Conservation (phyloP, 768 basidiomycete genomes). For the Podaxis pistillaris region DNA sequence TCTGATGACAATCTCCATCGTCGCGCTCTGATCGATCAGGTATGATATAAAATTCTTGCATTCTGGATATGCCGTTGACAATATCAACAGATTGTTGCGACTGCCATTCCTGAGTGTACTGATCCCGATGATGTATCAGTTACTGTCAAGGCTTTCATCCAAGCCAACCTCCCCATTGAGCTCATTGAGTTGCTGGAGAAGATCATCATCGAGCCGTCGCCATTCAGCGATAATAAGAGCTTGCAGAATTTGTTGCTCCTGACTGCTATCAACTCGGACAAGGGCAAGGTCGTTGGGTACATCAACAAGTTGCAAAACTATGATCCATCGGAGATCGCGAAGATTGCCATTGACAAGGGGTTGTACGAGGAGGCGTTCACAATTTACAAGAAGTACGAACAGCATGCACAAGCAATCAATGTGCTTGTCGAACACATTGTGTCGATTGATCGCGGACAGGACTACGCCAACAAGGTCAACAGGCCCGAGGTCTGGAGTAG, state of each 20-base stretch:
- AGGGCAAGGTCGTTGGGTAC: constrained; percentile 97
- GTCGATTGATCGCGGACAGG: constrained; percentile 92
- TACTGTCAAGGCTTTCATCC: constrained; percentile 98
- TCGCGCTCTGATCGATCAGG: constrained; percentile 92
- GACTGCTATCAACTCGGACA: constrained; percentile 96
- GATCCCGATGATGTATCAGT: constrained; percentile 98
- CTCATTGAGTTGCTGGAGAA: constrained; percentile 97
- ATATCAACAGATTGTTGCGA: constrained; percentile 72
- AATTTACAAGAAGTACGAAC: constrained; percentile 96
- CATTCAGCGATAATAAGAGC: constrained; percentile 97
- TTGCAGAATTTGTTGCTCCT: constrained; percentile 93
- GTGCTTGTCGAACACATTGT: constrained; percentile 98
- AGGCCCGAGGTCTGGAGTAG: constrained; percentile 96
- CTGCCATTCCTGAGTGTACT: constrained; percentile 94
- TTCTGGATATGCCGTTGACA: background rate
- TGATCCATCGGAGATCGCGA: constrained; percentile 91
- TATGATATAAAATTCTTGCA: constrained; percentile 25
- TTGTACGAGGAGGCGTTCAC: constrained; percentile 95
- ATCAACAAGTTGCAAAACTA: constrained; percentile 98
- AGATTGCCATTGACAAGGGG: constrained; percentile 94
- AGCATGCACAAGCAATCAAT: constrained; percentile 94
- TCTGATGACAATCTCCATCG: constrained; percentile 87
- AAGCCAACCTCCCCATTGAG: constrained; percentile 95
- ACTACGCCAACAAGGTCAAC: constrained; percentile 96
- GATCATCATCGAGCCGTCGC: constrained; percentile 95